Percentiles rank a stretch among this genome's conserved stretches.
phyloP scores from a whole-genome alignment of 2,329 filamentous ascomycete genomes.

The Fusarium pseudonygamai region DNA sequence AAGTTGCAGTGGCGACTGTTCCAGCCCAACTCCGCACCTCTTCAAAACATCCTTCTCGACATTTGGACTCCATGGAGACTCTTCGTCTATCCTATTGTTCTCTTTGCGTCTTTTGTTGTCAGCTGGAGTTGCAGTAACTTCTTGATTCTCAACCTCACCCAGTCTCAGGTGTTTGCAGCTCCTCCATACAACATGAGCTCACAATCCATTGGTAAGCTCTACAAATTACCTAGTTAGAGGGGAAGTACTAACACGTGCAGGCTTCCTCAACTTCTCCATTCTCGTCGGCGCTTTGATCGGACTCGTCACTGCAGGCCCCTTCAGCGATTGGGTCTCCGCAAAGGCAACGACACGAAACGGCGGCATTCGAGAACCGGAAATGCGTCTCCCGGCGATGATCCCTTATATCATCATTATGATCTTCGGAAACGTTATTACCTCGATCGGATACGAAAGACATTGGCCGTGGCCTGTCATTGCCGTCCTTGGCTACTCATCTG shows the following conservation, averaged over 20 bases:
- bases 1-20: background rate
- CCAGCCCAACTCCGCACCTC: background rate
- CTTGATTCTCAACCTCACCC: background rate
- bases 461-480: conserved; percentile 7
- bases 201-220: background rate
- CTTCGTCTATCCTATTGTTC: background rate
- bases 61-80: conserved; percentile 4
- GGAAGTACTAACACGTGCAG: too few relatives aligned
- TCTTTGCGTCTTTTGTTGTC: conserved; percentile 2
- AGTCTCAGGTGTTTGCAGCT: conserved; percentile 3
- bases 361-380: background rate
- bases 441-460: background rate
- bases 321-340: conserved; percentile 4
- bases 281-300: background rate
- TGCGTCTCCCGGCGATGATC: conserved; percentile 2
- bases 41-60: background rate
- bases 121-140: conserved; percentile 19
- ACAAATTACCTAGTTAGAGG: too few relatives aligned
- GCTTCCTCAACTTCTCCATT: background rate
- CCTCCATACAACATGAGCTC: conserved; percentile 6
- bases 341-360: background rate
- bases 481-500: background rate
- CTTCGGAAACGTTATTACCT: background rate
- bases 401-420: background rate
- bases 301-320: background rate